phyloP scores from a whole-genome alignment of 768 basidiomycete genomes.

The Suillus weaverae region DNA sequence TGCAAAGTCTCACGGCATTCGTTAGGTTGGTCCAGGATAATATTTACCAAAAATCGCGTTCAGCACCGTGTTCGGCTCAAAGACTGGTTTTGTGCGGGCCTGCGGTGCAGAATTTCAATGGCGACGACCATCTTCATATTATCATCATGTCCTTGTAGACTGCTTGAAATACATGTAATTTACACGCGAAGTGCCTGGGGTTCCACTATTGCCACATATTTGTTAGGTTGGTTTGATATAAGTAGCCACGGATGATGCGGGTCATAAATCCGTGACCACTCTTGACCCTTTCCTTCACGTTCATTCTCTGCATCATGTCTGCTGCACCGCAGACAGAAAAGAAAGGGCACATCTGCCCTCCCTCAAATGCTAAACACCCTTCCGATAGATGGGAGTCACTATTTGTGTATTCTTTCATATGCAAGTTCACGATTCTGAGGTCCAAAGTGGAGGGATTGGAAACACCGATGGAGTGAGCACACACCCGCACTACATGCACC shows the following conservation, averaged over 20 bases:
- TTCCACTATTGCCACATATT: conserved; percentile 36
- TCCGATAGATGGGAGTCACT: conserved; percentile 83
- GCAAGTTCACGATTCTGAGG: conserved; percentile 75
- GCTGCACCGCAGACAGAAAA: conserved; percentile 39
- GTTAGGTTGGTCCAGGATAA: conserved; percentile 87
- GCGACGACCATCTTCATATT: conserved; percentile 15
- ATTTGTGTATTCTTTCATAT: conserved; percentile 84
- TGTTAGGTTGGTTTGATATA: conserved; percentile 36
- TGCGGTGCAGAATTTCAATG: conserved; percentile 10
- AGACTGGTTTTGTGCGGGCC: conserved; percentile 4
- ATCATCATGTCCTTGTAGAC: conserved; percentile 23
- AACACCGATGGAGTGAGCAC: conserved; percentile 79
- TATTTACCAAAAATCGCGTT: conserved; percentile 32
- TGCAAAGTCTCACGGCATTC: conserved; percentile 28
- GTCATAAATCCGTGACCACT: conserved; percentile 35
- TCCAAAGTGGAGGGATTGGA: conserved; percentile 78
- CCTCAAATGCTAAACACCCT: conserved; percentile 69
- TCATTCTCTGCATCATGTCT: conserved; percentile 37
- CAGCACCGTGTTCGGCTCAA: conserved; percentile 20
- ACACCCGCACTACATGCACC: conserved; percentile 20
- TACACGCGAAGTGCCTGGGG: conserved; percentile 24
- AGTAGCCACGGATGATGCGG: conserved; percentile 36
- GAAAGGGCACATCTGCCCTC: conserved; percentile 54
- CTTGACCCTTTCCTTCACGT: conserved; percentile 38
- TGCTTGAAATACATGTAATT: conserved; percentile 24